phyloP scores from a whole-genome alignment of 2,329 filamentous ascomycete species.

The Elsinoe perseae region DNA sequence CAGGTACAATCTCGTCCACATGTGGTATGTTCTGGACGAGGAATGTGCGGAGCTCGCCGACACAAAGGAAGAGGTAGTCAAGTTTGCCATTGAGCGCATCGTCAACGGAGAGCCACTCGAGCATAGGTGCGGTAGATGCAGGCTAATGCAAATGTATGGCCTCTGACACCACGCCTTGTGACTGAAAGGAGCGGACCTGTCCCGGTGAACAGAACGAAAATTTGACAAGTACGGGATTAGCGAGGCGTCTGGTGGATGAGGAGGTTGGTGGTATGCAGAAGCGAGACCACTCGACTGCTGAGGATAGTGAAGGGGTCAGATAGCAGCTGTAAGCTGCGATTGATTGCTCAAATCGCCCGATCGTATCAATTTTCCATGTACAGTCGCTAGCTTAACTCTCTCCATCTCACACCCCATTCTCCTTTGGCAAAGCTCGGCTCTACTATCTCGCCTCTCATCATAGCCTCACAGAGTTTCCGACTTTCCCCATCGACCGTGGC shows the following conservation, averaged over 20 bases:
- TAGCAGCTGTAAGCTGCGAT: too few species aligned
- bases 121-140: constrained; percentile 10
- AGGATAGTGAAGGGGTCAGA: too few species aligned
- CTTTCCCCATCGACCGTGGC: constrained; percentile 16
- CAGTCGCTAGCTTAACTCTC: constrained; percentile 32
- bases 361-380: not conserved
- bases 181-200: not conserved
- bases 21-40: constrained; percentile 28
- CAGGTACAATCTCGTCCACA: constrained; percentile 23
- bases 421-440: constrained; percentile 56
- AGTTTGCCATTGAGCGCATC: constrained; percentile 4
- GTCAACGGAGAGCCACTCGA: constrained; percentile 15
- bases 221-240: too few species aligned
- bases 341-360: not conserved
- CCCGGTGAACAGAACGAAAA: too few species aligned
- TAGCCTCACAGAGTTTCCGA: constrained; percentile 47
- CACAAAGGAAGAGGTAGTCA: constrained; percentile 5
- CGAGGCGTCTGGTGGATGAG: not conserved
- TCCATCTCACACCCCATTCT: constrained; percentile 52
- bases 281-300: too few species aligned
- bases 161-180: not conserved
- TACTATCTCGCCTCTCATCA: constrained; percentile 52
- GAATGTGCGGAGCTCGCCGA: constrained; percentile 10
- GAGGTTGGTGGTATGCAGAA: not conserved
- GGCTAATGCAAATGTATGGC: constrained; percentile 13